Base-by-base conservation (phyloP, 352 stramenopile species). In the Globisporangium takayamanum region DNA sequence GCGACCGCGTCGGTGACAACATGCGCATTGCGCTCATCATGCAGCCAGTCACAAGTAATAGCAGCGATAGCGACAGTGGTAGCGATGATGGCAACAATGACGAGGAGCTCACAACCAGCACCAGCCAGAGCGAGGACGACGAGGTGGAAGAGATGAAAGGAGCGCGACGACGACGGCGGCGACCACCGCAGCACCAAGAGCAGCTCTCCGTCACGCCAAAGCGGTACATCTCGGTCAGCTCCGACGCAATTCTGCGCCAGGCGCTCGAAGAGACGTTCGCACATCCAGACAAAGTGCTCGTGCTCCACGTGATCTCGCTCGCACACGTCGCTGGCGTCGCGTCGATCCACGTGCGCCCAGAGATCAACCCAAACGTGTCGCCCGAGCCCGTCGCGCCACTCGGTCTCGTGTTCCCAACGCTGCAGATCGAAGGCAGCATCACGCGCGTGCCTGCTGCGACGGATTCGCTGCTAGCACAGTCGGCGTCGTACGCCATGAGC, bases 311-410 rank as follows among this genome's bases (percentile, higher is more conserved):
- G 39, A 80, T 93, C 57, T 74, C 82, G 44, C 69, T 93, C 39
- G 65, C 68, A 20, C 76, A 83, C 28, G 79, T 91, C 44, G 55
- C 37, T 0, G 72, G 67, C 15, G 66, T 73, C 58, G 78, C 77
- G 58, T 66, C 67, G 28, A 89, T 93, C 59, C 77, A 91, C 60
- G 79, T 93, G 52, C 80, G 75, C 0, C 80, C 76, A 0, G 80
- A 91, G 54, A 80, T 84, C 60, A 87, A 91, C 67, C 79, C 80
- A 36, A 89, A 91, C 63, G 80, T 93, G 28, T 93, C 84, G n/a
- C 84, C 84, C 0, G 81, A 89, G 58, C 83, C 83, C 0, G 78
- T 92, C 14, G 61, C 73, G 48, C 73, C 78, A 11, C 67, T 92
- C 60, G 78, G 61, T 0, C 60, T 90, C 33, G 83, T 92, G 42